Evolutionary conservation across 495 filamentous ascomycete species (phyloP).

Genomic region (Aeminium ludgeri): DNA sequence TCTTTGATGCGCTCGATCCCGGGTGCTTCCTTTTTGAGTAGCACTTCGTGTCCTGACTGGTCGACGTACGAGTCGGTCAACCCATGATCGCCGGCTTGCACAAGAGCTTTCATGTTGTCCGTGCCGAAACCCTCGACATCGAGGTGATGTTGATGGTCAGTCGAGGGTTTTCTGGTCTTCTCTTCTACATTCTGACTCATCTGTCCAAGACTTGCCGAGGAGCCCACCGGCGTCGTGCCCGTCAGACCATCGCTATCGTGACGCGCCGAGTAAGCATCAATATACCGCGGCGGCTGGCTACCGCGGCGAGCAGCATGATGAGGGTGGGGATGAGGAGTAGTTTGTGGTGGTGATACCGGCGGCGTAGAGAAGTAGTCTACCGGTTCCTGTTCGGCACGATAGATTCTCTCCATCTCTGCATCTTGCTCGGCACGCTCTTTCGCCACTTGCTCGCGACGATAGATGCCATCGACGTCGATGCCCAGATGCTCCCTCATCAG

Average conservation of each 20-base stretch:
- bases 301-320: not conserved
- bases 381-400: slow-evolving; percentile 22
- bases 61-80: slow-evolving; percentile 10
- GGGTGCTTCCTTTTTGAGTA: slow-evolving; percentile 13
- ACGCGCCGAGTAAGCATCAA: not conserved
- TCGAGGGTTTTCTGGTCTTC: not conserved
- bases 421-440: slow-evolving; percentile 29
- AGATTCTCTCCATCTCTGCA: slow-evolving; percentile 12
- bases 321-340: too few relatives aligned
- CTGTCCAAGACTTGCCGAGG: not conserved
- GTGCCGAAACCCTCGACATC: slow-evolving; percentile 13
- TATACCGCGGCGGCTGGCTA: not conserved
- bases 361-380: slow-evolving; percentile 1
- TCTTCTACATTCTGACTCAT: not conserved
- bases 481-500: slow-evolving; percentile 96
- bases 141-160: slow-evolving; percentile 6
- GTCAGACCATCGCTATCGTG: not conserved
- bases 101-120: slow-evolving; percentile 12
- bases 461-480: slow-evolving; percentile 76
- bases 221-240: not conserved
- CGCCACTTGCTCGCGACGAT: slow-evolving; percentile 29
- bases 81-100: slow-evolving; percentile 3
- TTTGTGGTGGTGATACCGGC: too few relatives aligned
- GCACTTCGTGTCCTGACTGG: slow-evolving; percentile 2
- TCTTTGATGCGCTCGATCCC: slow-evolving; percentile 2